A percentile compares a stretch with the other conserved stretches of the same genome.
Conservation (phyloP, 352 stramenopile species). For the Globisporangium alternatum region DNA sequence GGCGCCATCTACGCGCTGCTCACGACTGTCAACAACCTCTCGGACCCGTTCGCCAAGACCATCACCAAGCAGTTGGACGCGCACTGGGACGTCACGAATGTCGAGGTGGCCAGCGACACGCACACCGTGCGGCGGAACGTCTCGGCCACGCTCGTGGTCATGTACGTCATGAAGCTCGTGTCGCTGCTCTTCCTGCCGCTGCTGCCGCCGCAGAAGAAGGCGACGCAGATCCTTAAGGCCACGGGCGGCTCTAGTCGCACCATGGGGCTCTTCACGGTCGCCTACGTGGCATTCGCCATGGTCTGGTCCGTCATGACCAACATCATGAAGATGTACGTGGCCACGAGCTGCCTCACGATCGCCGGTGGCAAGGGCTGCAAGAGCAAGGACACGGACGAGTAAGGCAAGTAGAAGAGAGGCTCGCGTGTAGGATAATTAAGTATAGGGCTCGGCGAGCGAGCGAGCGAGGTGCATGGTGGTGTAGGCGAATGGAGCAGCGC, state of each 20-base stretch:
- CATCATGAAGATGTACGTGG: constrained; percentile 24
- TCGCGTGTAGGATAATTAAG: constrained; percentile 7
- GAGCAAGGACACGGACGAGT: background rate
- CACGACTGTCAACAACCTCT: constrained; percentile 47
- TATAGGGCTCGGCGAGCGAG: background rate
- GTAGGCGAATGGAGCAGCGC: too few relatives aligned
- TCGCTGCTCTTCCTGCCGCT: constrained; percentile 30
- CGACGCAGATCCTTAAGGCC: constrained; percentile 23
- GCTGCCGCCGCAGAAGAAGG: constrained; percentile 30
- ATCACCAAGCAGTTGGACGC: constrained; percentile 41
- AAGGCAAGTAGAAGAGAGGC: background rate
- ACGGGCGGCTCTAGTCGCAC: constrained; percentile 20
- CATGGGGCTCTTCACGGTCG: constrained; percentile 22
- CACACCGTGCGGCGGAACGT: constrained; percentile 32
- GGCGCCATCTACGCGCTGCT: constrained; percentile 51
- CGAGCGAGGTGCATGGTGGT: background rate
- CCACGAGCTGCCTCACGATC: constrained; percentile 22
- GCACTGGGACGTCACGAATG: constrained; percentile 33
- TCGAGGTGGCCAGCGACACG: constrained; percentile 32
- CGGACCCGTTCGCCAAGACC: constrained; percentile 37
- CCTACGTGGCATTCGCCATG: constrained; percentile 23
- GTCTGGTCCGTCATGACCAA: constrained; percentile 32
- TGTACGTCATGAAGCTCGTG: constrained; percentile 46
- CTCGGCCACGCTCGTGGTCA: constrained; percentile 37
- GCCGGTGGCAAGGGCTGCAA: constrained; percentile 21